Base-by-base conservation (phyloP, 371 early-diverging fungal species). In the Mortierella polycephala region DNA sequence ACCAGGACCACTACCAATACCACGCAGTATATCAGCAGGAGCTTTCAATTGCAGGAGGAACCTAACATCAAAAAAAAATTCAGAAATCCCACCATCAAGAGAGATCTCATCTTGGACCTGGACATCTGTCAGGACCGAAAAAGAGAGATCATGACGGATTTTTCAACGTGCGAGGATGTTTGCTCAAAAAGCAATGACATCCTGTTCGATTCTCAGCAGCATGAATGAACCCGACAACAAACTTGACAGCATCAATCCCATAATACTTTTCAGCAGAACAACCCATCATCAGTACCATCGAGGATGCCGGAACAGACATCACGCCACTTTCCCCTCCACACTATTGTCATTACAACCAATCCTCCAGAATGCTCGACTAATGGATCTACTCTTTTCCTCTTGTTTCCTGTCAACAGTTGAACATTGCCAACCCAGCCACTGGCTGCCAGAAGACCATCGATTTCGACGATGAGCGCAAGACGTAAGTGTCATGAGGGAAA, bases 361-460 rank as follows among this genome's bases (percentile, higher is more conserved):
- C 20, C 51, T 21, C n/a, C 13, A 60, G 68, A 61, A 56, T 60
- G 39, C 57, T 18, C 2, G 23, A 69, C 69, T 69, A 59, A 69
- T 57, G 63, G 53, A 58, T 62, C 53, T 65, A 14, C 40, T 57
- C 30, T 50, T 14, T 62, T 47, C 45, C 4, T 57, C 50, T 50
- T 18, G 47, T 46, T 58, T 56, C 12, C 14, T n/a, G 20, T 37
- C 55, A 54, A 60, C 62, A 60, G 55, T 58, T 65, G 66, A 65
- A 65, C 66, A 67, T 60, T 67, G 60, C 67, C 67, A 67, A 67
- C 91, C 98, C 98, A 88, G 95, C 96, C 87, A 96, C 96, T 87
- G 99, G 99, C 86, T 95, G 97, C 86, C 98, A 99, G 87, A 99
- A 98, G 93, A 87, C 92, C 84, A 89, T 98, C 85, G 97, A 98